Evolutionary conservation across 257 asterid species (phyloP), one percentile per base, ranked within the genome.

Genomic region (Solanum boliviense): DNA sequence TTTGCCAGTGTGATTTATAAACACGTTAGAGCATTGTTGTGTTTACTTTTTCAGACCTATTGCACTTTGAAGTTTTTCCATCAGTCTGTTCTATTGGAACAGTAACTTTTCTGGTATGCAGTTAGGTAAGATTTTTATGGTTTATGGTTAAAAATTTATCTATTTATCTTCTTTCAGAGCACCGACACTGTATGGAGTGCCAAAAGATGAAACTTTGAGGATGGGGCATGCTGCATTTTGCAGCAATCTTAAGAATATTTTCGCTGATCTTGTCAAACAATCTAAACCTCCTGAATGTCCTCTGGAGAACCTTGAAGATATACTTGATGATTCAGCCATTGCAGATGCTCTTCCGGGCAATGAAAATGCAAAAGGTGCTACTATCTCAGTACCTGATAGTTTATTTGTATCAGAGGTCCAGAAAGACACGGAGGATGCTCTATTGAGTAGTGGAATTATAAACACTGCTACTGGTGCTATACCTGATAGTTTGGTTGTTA

Each of bases 141-240:
- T 78, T 32, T 29, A 72, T 72, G 67, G 74, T 56, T 87, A 70
- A 7, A 36, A 20, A 31, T 58, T 71, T 31, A 27, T 58, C 34
- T 68, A 36, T 38, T 56, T 15, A n/a, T 58, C 46, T 68, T 71
- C 62, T 38, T 72, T 6, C 85, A 97, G 99, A 95, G 84, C 92
- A 39, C 97, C 99, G 6, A 97, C 99, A 35, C 99, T 97, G 31
- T 93, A 91, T 78, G 98, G 99, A 84, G 96, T 93, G 78, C 98
- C 99, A 85, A 93, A 98, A 94, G 99, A 97, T 35, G 99, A 94
- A 92, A 95, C 98, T 29, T 91, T 94, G 87, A 93, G 95, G 92
- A 94, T 94, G 98, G 98, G 98, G 74, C 99, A 94, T 86, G 92
- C 94, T 36, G 94, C 95, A 89, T 93, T 98, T 71, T 92, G 95